phyloP scores from a whole-genome alignment of 75 land plant genomes.

The Ceratopteris richardii region DNA sequence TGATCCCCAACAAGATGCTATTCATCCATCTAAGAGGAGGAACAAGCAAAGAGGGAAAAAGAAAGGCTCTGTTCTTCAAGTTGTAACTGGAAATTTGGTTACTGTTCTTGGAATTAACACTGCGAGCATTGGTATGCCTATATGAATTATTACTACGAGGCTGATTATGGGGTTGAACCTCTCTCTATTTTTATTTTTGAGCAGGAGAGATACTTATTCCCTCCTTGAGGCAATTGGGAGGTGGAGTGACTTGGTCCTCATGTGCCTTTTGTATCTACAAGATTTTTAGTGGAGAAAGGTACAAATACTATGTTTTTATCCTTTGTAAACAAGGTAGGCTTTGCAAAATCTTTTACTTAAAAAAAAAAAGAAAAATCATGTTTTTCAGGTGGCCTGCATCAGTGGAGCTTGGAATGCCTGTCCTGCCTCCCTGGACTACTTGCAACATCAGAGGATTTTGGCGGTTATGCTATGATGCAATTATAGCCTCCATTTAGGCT shows the following conservation, averaged over 20 bases:
- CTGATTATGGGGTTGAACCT: no score
- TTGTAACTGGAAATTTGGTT: background rate
- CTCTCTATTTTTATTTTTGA: no score
- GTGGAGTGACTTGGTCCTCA: constrained; percentile 33
- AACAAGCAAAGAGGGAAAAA: background rate
- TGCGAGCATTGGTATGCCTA: constrained; percentile 26
- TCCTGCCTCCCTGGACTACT: constrained; percentile 54
- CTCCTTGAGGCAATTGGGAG: constrained; percentile 31
- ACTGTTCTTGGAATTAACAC: constrained; percentile 5
- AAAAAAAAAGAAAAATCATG: no score
- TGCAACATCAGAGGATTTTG: constrained; percentile 54
- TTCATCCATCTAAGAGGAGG: background rate
- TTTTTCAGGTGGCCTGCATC: constrained; percentile 45
- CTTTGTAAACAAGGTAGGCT: no score
- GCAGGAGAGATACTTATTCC: constrained; percentile 67
- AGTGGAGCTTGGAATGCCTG: constrained; percentile 33
- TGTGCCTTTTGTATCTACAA: constrained; percentile 35
- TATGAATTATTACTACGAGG: background rate
- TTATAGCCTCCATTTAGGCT: constrained; percentile 21
- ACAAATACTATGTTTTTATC: background rate
- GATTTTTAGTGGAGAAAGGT: constrained; percentile 77
- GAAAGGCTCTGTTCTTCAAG: background rate
- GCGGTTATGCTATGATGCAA: constrained; percentile 49
- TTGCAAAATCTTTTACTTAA: background rate
- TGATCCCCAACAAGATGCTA: background rate